Evolutionary conservation across 345 rosid genomes (phyloP).

Genomic region (Rubroshorea leprosula): DNA sequence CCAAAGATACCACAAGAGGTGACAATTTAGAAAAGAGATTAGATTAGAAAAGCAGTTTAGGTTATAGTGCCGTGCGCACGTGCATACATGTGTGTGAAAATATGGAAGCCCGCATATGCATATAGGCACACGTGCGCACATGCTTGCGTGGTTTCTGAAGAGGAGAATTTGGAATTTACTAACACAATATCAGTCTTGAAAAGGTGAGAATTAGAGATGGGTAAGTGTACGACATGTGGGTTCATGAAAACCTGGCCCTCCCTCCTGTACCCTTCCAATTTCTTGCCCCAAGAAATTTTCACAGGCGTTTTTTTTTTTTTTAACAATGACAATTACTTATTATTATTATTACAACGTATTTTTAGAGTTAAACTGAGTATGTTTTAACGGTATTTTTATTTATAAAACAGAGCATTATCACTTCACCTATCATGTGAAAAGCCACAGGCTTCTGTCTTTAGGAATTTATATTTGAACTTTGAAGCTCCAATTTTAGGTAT

Average conservation of each 20-base stretch:
- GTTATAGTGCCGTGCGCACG: constrained; percentile 78
- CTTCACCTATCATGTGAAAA: too few relatives aligned
- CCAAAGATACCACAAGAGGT: constrained; percentile 11
- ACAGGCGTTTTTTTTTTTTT: too few relatives aligned
- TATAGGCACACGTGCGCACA: constrained; percentile 71
- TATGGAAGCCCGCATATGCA: constrained; percentile 47
- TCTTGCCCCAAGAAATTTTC: constrained; percentile 23
- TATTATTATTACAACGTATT: too few relatives aligned
- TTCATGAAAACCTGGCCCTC: constrained; percentile 55
- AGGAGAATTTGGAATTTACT: not conserved
- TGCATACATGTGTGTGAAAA: constrained; percentile 79
- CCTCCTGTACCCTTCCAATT: constrained; percentile 6
- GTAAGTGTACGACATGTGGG: constrained; percentile 50
- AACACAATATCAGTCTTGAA: constrained; percentile 12
- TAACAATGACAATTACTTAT: too few relatives aligned
- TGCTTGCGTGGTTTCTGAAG: constrained; percentile 41
- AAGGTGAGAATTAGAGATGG: constrained; percentile 10
- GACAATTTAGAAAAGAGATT: constrained; percentile 9
- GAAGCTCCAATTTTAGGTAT: too few relatives aligned
- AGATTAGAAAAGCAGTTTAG: constrained; percentile 23
- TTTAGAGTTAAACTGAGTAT: too few relatives aligned
- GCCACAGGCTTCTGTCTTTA: too few relatives aligned
- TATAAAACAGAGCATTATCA: too few relatives aligned
- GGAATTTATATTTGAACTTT: too few relatives aligned
- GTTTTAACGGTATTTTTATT: too few relatives aligned